A percentile compares a stretch with the other conserved stretches of the same genome.
Conservation (phyloP, 495 filamentous ascomycete genomes). For the Xylaria grammica region DNA sequence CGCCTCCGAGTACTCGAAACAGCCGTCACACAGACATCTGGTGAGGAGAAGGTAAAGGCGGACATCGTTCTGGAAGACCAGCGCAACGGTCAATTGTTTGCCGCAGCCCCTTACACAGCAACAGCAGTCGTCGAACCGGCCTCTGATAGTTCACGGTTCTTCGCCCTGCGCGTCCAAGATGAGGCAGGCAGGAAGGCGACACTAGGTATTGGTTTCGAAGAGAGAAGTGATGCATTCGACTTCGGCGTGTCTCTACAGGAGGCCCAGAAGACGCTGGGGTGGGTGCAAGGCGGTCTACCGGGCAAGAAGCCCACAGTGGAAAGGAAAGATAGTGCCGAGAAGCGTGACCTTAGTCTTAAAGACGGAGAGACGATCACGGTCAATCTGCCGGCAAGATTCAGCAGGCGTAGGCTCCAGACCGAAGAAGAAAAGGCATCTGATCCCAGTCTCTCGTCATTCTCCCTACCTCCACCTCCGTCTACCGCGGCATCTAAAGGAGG, state of each 20-base stretch:
- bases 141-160: constrained; percentile 76
- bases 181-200: constrained; percentile 71
- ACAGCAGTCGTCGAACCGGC: constrained; percentile 69
- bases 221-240: constrained; percentile 80
- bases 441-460: constrained; percentile 50
- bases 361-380: constrained; percentile 85
- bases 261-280: constrained; percentile 62
- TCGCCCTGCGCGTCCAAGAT: constrained; percentile 76
- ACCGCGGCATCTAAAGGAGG: constrained; percentile 35
- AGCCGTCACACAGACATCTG: constrained; percentile 49
- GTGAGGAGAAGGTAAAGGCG: constrained; percentile 63
- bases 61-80: constrained; percentile 79
- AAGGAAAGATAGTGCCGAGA: constrained; percentile 49
- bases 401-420: constrained; percentile 40
- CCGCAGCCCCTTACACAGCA: constrained; percentile 73
- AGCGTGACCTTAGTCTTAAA: constrained; percentile 78
- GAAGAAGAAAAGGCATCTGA: constrained; percentile 29
- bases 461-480: constrained; percentile 56
- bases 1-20: constrained; percentile 81
- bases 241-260: constrained; percentile 82
- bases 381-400: constrained; percentile 65
- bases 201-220: constrained; percentile 85
- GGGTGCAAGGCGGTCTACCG: constrained; percentile 26
- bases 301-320: constrained; percentile 36
- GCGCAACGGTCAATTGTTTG: constrained; percentile 72